Base-by-base conservation (phyloP, 2,329 filamentous ascomycete genomes). In the Neofusicoccum umdonicola region DNA sequence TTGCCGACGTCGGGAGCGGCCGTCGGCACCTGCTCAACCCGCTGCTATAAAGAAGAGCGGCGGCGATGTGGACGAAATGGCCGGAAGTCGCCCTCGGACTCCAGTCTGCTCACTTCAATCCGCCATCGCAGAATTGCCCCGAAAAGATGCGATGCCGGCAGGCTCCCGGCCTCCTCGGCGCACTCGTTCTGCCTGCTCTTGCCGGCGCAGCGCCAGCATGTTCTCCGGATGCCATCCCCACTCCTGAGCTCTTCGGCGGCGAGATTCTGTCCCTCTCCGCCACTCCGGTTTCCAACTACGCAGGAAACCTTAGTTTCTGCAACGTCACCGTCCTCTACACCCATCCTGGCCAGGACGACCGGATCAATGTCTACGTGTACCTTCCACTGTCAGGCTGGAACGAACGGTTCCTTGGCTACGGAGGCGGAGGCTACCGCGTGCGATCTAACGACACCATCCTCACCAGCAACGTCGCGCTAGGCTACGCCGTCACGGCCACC, bases 261-360 rank as follows among this genome's bases (percentile, higher is more conserved):
- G 41, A 48, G 9, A 27, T 60, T 13, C 42, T 60, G 27, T 60
- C 56, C 27, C 31, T 60, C 13, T 35, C 42, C 6, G 56, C 56
- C 6, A 69, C 57, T 3, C 17, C 56, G 12, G 41, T 47, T 15
- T 13, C n/a, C 2, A 19, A 60, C 22, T 47, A 22, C 17, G n/a
- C n/a, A 17, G 56, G n/a, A 5, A 60, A 19, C 22, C 8, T 35
- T 41, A 47, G 56, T 35, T 75, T 74, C 60, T 79, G 77, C 71
- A 75, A 78, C 35, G 63, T 79, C 54, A 78, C 72, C 4, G 65
- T 79, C 44, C 76, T 72, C 1, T 77, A 77, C 64, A 78, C 76
- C 4, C 77, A 80, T 63, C 71, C 73, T 4, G 76, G 74, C 1
- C 67, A 70, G 45, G 67, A 73, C 62, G 77, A 80, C 56, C 70